These are phyloP conservation scores for Earliella scabrosa DNA, from an alignment of 1,284 basidiomycete species.

Conservation along the genomic window DNA sequence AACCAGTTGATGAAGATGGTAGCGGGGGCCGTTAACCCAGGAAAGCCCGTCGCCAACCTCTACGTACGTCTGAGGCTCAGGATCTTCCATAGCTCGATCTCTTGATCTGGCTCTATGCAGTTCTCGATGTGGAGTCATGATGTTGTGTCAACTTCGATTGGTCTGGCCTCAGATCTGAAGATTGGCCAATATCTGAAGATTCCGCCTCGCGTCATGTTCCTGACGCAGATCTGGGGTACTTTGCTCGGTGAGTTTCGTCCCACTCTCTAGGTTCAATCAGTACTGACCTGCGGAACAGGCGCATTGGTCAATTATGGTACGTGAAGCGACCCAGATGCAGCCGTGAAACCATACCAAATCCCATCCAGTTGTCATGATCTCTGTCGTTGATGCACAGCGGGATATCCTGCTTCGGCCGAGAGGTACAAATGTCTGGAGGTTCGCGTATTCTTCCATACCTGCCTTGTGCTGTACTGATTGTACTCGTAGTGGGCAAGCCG, in stretches of 20 bases:
- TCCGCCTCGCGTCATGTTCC: constrained; percentile 72
- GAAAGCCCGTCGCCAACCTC: constrained; percentile 68
- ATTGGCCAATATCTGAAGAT: constrained; percentile 81
- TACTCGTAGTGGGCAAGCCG: constrained; percentile 26
- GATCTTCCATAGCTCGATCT: no score
- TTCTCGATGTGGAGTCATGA: constrained; percentile 71
- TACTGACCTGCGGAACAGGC: no score
- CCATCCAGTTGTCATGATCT: constrained; percentile 58
- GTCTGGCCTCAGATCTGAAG: constrained; percentile 64
- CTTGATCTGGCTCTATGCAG: constrained; percentile 40
- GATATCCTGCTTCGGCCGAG: constrained; percentile 53
- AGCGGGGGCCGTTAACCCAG: constrained; percentile 63
- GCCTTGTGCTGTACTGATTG: not conserved
- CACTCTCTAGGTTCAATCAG: no score
- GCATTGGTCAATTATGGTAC: constrained; percentile 40
- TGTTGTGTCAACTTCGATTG: constrained; percentile 54
- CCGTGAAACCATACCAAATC: no score
- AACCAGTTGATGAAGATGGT: constrained; percentile 72
- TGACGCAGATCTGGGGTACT: constrained; percentile 69
- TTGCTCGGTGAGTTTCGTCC: no score
- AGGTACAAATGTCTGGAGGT: constrained; percentile 61
- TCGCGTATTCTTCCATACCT: not conserved
- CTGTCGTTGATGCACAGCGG: constrained; percentile 54
- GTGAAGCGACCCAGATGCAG: no score
- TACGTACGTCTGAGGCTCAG: constrained; percentile 50